phyloP scores from a whole-genome alignment of 2,329 filamentous ascomycete genomes.

The Albophoma yamanashiensis region DNA sequence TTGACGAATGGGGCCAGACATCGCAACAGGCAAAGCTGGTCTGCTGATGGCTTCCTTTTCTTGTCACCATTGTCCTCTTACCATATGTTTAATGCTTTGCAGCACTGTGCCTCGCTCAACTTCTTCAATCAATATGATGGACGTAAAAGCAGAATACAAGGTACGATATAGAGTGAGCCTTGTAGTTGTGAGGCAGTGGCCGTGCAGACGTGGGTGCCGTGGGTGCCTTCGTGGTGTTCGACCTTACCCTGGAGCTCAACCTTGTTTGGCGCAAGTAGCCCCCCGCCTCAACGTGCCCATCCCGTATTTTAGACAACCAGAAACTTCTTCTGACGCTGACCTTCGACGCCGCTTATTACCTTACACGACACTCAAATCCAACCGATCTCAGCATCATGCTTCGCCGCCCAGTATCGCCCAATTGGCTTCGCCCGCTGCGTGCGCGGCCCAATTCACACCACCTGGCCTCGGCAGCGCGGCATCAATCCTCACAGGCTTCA shows the following conservation, averaged over 20 bases:
- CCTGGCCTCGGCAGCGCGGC: constrained; percentile 6
- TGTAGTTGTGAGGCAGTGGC: too few relatives aligned
- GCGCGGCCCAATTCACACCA: constrained; percentile 2
- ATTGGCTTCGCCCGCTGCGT: constrained; percentile 11
- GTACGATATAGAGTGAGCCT: too few relatives aligned
- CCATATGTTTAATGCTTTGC: too few relatives aligned
- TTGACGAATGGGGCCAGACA: too few relatives aligned
- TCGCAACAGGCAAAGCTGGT: too few relatives aligned
- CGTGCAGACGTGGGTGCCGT: too few relatives aligned
- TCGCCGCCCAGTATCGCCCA: constrained; percentile 9
- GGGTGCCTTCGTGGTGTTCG: neutral
- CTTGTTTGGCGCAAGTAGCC: neutral
- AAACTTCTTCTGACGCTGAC: neutral
- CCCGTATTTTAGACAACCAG: neutral
- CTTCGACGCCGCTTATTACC: neutral
- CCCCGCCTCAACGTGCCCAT: neutral
- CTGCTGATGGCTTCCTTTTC: too few relatives aligned
- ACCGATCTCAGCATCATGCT: constrained; percentile 11
- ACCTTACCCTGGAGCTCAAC: neutral
- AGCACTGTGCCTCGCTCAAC: too few relatives aligned
- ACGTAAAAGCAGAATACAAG: too few relatives aligned
- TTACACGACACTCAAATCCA: too few relatives aligned
- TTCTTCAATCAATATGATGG: too few relatives aligned
- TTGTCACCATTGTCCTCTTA: too few relatives aligned
- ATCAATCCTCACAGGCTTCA: constrained; percentile 17